Base-by-base conservation (phyloP, 1,284 basidiomycete genomes). In the Cryptococcus sp. region DNA sequence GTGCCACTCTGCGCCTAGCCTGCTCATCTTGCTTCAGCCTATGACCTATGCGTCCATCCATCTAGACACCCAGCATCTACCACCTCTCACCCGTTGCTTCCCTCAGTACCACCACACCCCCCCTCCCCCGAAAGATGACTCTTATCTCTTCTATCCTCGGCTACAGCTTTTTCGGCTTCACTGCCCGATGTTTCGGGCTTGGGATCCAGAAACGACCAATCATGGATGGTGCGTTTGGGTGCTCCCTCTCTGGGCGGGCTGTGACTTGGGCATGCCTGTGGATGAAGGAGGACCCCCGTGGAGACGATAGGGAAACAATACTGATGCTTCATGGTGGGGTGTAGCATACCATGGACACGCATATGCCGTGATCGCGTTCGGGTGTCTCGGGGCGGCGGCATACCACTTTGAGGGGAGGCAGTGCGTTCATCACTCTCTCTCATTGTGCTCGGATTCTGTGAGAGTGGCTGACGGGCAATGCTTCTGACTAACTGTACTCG, bases 111-210 rank as follows among this genome's bases (percentile, higher is more conserved):
- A 35, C 13, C 46, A 21, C 37, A 13, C 24, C 43, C 7, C 23
- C 20, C 42, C 35, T 23, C n/a, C 21, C 44, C 45, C 28, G 9
- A 39, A 38, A 15, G 8, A 91, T 90, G 88, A 78, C 86, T 48
- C 79, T 90, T 69, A 77, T 89, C 62, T 79, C 84, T 57, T 88
- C 83, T 72, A 79, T 91, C 65, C 70, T 88, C 71, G 89, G 89
- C 48, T 89, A 89, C 78, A 86, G 87, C 18, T 77, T 82, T 56
- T 87, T 90, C 69, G 89, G 89, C 33, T 84, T 91, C 54, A 84
- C 85, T 18, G 84, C 85, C 15, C 82, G 89, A 61, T 79, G 89
- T 60, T 88, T 88, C 65, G 89, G 91, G 76, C 84, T 91, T 21
- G 86, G 86, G 51, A 85, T 92, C 65, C 87, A 89, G 60, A 73